Evolutionary conservation across 1,139 yeast genomes (phyloP), one percentile per base, ranked within the genome.

Genomic region (Blastobotrys elegans): DNA sequence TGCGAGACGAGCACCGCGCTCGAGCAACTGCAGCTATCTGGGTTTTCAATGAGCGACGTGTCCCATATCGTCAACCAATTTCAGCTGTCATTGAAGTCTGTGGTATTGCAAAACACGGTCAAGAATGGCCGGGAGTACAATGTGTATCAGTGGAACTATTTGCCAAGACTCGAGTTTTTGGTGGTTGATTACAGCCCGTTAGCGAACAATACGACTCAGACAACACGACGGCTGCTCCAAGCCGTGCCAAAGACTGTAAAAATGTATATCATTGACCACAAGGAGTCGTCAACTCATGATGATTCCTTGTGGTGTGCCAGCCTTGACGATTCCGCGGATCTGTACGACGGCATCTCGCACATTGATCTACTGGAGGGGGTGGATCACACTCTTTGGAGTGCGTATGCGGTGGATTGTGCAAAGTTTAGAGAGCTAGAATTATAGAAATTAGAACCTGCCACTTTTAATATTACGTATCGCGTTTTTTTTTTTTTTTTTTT

Each of bases 201-300:
- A n/a, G 24, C 33, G 13, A 20, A 37, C 22, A 46, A 46, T 34
- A 27, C 21, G 14, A 17, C 26, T 4, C 31, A 42, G 16, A 31
- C 44, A 2, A 46, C 48, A 13, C 33, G 36, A 37, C 37, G 48
- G 16, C 37, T 46, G 22, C 17, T 46, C 17, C 39, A 41, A 31
- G 31, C 42, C 18, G 41, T 41, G 20, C 48, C 48, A 4, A 27
- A 36, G 2, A 30, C 48, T 13, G 34, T 37, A 22, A 46, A 46
- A 33, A 40, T 46, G 48, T 46, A 46, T 41, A 40, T 46, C 33
- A 46, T 46, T 20, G 48, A 46, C 48, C 48, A 46, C 48, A 40
- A 22, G 44, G 48, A 32, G 13, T n/a, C n/a, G n/a, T n/a, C n/a
- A n/a, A 20, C 41, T 13, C 27, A 40, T 22, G 47, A 44, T 26